Conservation (phyloP, 352 stramenopile genomes). For the Blastocystis sp. region DNA sequence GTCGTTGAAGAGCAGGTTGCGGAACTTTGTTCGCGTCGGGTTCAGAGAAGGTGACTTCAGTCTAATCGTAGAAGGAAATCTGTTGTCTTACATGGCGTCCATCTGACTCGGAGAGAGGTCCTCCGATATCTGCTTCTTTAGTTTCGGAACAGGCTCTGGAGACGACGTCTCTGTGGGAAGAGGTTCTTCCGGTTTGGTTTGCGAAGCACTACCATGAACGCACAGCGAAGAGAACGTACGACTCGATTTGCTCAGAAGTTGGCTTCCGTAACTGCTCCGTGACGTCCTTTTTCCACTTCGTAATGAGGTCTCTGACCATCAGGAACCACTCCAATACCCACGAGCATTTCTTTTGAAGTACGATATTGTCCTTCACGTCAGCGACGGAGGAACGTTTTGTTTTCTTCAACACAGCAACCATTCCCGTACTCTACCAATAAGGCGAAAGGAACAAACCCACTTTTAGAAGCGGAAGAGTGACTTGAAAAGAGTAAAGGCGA, state of each 20-base stretch:
- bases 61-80: neutral
- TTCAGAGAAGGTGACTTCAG: neutral
- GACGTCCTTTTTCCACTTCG: constrained; percentile 46
- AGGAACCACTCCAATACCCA: neutral
- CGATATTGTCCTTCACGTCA: neutral
- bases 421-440: neutral
- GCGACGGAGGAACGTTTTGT: neutral
- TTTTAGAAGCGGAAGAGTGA: constrained; percentile 7
- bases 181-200: neutral
- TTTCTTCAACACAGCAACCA: constrained; percentile 25
- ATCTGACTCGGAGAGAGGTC: neutral
- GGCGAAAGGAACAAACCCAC: neutral
- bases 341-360: constrained; percentile 42
- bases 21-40: constrained; percentile 35
- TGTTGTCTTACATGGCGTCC: neutral
- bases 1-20: constrained; percentile 35
- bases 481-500: neutral
- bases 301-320: neutral
- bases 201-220: neutral
- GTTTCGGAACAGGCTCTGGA: neutral
- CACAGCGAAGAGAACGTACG: neutral
- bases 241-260: neutral
- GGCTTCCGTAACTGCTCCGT: neutral
- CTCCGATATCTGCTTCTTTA: neutral
- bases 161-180: too few relatives aligned